A percentile compares a stretch with the other conserved stretches of the same genome.
These are phyloP conservation scores for Diatrype stigma DNA, from an alignment of 2,329 filamentous ascomycete species.

Conservation along the genomic window DNA sequence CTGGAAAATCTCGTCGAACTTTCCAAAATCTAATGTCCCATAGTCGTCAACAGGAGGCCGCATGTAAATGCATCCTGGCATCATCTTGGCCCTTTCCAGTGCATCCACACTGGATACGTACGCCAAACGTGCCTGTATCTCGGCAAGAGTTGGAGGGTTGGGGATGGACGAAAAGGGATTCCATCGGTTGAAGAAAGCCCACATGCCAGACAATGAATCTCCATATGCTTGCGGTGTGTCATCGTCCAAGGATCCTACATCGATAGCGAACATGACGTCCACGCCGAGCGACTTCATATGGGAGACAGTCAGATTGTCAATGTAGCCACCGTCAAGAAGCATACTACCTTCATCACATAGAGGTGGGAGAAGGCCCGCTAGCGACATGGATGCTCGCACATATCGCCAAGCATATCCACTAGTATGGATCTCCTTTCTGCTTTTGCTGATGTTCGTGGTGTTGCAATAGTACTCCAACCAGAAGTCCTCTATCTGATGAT, in stretches of 20 bases:
- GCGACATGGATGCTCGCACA: conserved; percentile 91
- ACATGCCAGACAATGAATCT: conserved; percentile 89
- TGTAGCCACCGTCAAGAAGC: conserved; percentile 92
- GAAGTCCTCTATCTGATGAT: conserved; percentile 97
- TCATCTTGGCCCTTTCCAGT: conserved; percentile 86
- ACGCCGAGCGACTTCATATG: conserved; percentile 96
- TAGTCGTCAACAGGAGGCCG: conserved; percentile 90
- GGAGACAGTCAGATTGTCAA: conserved; percentile 93
- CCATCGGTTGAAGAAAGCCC: conserved; percentile 94
- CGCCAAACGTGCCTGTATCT: conserved; percentile 91
- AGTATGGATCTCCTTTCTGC: conserved; percentile 85
- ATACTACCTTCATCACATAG: conserved; percentile 96
- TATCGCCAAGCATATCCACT: conserved; percentile 98
- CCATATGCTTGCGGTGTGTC: conserved; percentile 89
- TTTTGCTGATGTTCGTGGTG: conserved; percentile 97
- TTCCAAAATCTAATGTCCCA: conserved; percentile 91
- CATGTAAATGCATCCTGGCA: conserved; percentile 92
- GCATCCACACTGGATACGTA: conserved; percentile 96
- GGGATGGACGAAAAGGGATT: conserved; percentile 86
- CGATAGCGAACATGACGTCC: conserved; percentile 91
- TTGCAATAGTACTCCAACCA: conserved; percentile 99
- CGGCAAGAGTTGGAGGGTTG: conserved; percentile 89
- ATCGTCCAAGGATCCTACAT: conserved; percentile 90
- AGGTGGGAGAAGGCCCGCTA: conserved; percentile 87
- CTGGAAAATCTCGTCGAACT: conserved; percentile 94